Evolutionary conservation across 495 filamentous ascomycete genomes (phyloP), one percentile per base, ranked within the genome.

Genomic region (Aspergillus biplanus): DNA sequence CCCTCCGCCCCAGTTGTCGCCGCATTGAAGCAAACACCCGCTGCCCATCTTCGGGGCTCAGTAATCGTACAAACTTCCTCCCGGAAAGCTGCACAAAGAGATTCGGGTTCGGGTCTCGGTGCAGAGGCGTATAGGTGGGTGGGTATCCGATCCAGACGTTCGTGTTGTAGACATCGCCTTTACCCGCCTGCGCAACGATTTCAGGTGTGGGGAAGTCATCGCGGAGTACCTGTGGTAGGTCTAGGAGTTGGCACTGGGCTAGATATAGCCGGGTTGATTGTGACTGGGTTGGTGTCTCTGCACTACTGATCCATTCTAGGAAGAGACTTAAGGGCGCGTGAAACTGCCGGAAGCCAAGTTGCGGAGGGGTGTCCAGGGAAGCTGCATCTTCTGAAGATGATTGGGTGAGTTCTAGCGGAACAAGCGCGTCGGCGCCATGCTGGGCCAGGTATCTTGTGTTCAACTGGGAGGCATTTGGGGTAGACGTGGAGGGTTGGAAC

Each of bases 81-180:
- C 92, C 87, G 6, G 85, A 84, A 16, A 99, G 73, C 73, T 99
- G 95, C 42, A 91, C 85, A 72, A 98, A 97, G 0, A 97, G 69
- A 70, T 99, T 99, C 7, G 92, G 92, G 67, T 99, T 99, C 0
- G 95, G 95, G 69, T 99, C 95, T 21, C 88, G 82, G 75, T 99
- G 95, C 9, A 96, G 82, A 7, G 95, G 92, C 0, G 95, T 98
- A 68, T 89, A 90, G 0, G 93, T 97, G 2, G 91, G 90, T 35
- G 92, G 84, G 5, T 89, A 76, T 9, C 95, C 95, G 6, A 98
- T 82, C 95, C 95, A 99, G 31, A 99, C 75, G 69, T 89, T 94
- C 12, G 88, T 86, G 66, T 86, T 85, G 69, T 99, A 98, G 11
- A 97, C 75, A 75, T 97, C 93, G 46, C 89, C 87, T 67, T 78